Percentiles rank a stretch among this genome's conserved stretches.
phyloP scores from a whole-genome alignment of 2,329 filamentous ascomycete genomes.

The Pseudodiploospora longispora region DNA sequence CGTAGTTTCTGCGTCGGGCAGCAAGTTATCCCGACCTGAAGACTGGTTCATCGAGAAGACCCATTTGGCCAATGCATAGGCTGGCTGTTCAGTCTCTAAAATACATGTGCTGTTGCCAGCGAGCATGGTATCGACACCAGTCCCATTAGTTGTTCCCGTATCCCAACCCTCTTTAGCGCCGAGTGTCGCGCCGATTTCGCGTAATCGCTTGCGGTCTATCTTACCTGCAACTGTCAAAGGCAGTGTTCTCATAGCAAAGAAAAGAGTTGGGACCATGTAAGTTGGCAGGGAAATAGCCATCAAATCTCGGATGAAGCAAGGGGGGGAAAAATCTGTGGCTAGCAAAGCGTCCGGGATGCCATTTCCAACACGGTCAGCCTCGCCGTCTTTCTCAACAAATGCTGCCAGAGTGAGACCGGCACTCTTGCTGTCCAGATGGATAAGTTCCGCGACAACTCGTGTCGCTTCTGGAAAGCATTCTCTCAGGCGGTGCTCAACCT shows the following conservation, averaged over 20 bases:
- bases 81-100: slow-evolving; percentile 3
- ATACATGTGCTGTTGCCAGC: too few species aligned
- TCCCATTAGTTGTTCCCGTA: too few species aligned
- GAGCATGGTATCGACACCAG: too few species aligned
- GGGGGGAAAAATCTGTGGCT: too few species aligned
- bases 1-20: too few species aligned
- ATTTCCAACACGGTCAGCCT: background rate
- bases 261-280: slow-evolving; percentile 3
- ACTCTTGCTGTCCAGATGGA: background rate
- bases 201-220: slow-evolving; percentile 1
- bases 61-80: slow-evolving; percentile 3
- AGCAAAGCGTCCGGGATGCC: too few species aligned
- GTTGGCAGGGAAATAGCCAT: background rate
- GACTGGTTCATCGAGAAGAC: too few species aligned
- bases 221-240: slow-evolving; percentile 1
- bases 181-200: slow-evolving; percentile 1
- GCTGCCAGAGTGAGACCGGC: background rate
- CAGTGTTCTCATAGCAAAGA: slow-evolving; percentile 1
- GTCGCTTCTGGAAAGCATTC: background rate
- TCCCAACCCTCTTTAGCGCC: too few species aligned
- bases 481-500: slow-evolving; percentile 11
- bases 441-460: background rate
- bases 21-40: too few species aligned
- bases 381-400: background rate
- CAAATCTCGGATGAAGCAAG: too few species aligned